A percentile compares a stretch with the other conserved stretches of the same genome.
Evolutionary conservation across 129 eudicot genomes (phyloP).

Genomic region (Deinandra increscens): DNA sequence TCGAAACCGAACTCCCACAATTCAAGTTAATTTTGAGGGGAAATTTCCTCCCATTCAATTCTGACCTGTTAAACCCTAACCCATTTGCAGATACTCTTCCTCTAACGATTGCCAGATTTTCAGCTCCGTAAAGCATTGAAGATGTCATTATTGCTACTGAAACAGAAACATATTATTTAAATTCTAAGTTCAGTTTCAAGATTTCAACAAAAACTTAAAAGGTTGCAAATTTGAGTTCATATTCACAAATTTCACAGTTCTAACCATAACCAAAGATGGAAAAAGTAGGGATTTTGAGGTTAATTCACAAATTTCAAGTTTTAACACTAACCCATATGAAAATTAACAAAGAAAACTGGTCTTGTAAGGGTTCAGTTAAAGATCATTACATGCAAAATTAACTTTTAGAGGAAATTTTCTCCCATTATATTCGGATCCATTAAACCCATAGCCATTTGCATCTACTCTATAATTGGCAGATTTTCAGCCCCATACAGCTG

Average conservation of each 20-base stretch:
- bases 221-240: conserved; percentile 13
- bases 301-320: neutral
- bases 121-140: conserved; percentile 42
- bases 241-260: conserved; percentile 9
- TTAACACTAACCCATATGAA: conserved; percentile 4
- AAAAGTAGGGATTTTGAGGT: conserved; percentile 4
- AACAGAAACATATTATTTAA: neutral
- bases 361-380: conserved; percentile 5
- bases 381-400: no score
- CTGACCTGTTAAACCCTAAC: conserved; percentile 34
- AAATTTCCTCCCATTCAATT: conserved; percentile 26
- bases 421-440: conserved; percentile 27
- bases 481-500: no score
- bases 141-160: conserved; percentile 37
- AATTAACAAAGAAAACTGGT: neutral
- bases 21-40: conserved; percentile 23
- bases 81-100: conserved; percentile 31
- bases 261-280: neutral
- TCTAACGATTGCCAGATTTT: conserved; percentile 33
- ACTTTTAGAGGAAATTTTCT: conserved; percentile 3
- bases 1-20: conserved; percentile 13
- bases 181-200: conserved; percentile 7
- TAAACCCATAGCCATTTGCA: no score
- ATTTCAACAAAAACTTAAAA: conserved; percentile 11
- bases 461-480: no score